These are phyloP conservation scores for Ophiostoma pallidulum DNA, from an alignment of 2,329 filamentous ascomycete species.

Conservation along the genomic window DNA sequence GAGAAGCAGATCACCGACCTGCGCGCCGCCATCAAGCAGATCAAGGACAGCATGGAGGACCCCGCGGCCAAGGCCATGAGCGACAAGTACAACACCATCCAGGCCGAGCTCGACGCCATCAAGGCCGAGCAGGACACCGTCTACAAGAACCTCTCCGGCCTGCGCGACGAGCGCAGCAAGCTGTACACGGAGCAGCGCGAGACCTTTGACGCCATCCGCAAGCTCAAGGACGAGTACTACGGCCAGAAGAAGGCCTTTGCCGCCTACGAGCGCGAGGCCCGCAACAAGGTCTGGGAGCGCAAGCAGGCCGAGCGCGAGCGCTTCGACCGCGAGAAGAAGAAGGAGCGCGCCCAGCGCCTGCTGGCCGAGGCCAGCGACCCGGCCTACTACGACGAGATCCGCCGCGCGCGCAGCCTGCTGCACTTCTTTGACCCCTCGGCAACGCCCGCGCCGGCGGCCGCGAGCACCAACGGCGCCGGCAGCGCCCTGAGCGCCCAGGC, in stretches of 20 bases:
- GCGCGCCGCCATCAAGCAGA: constrained; percentile 77
- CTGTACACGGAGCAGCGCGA: constrained; percentile 78
- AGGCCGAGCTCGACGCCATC: constrained; percentile 79
- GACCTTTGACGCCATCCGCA: constrained; percentile 72
- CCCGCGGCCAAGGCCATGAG: constrained; percentile 82
- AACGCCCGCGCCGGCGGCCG: constrained; percentile 42
- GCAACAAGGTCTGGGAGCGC: constrained; percentile 66
- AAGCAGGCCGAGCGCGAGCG: constrained; percentile 72
- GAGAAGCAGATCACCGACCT: constrained; percentile 86
- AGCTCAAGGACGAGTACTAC: constrained; percentile 85
- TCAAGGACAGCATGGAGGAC: constrained; percentile 83
- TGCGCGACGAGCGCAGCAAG: constrained; percentile 78
- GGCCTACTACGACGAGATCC: constrained; percentile 88
- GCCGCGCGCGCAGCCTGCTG: constrained; percentile 77
- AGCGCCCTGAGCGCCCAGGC: constrained; percentile 69
- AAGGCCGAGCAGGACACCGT: constrained; percentile 87
- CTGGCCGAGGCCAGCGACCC: constrained; percentile 75
- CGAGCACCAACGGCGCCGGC: constrained; percentile 53
- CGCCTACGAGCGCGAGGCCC: constrained; percentile 75
- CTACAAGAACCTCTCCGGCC: constrained; percentile 75
- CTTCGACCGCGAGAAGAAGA: constrained; percentile 61
- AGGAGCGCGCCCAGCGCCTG: constrained; percentile 65
- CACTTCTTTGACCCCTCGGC: constrained; percentile 79
- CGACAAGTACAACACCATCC: constrained; percentile 76
- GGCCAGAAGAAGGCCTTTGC: constrained; percentile 70